Evolutionary conservation across 257 asterid genomes (phyloP).

Genomic region (Jacaranda mimosifolia): DNA sequence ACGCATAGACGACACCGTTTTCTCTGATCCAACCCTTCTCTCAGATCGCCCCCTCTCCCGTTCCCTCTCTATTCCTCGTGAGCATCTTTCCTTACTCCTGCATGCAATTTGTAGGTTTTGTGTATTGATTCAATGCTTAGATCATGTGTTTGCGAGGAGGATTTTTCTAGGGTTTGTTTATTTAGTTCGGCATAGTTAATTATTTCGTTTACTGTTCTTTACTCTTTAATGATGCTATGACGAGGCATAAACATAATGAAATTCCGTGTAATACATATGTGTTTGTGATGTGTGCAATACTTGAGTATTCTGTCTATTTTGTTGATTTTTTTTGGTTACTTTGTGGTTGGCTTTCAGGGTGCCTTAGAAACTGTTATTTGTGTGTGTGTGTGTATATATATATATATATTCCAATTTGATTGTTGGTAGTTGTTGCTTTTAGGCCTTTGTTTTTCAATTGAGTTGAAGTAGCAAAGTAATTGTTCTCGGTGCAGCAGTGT

Average conservation of each 20-base stretch:
- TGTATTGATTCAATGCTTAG: slow-evolving; percentile 35
- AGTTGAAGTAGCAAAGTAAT: slow-evolving; percentile 17
- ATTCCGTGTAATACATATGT: slow-evolving; percentile 2
- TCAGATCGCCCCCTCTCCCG: slow-evolving; percentile 44
- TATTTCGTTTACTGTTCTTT: neutral
- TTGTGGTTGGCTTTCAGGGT: slow-evolving; percentile 10
- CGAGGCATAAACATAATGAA: slow-evolving; percentile 4
- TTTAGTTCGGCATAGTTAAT: too few species aligned
- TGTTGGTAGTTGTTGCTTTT: slow-evolving; percentile 2
- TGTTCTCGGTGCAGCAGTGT: slow-evolving; percentile 15
- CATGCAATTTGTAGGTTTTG: slow-evolving; percentile 29
- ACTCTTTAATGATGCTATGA: neutral
- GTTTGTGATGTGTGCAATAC: neutral
- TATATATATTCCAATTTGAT: slow-evolving; percentile 8
- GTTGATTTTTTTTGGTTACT: slow-evolving; percentile 2
- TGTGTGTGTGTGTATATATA: too few species aligned
- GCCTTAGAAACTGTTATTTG: neutral
- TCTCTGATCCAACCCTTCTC: slow-evolving; percentile 39
- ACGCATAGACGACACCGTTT: slow-evolving; percentile 38
- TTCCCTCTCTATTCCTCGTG: slow-evolving; percentile 28
- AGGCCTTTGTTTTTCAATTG: neutral
- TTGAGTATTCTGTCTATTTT: slow-evolving; percentile 16
- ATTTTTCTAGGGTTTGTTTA: slow-evolving; percentile 53
- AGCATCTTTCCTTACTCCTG: slow-evolving; percentile 35
- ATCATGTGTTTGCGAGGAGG: slow-evolving; percentile 43